Conservation (phyloP, 2,329 filamentous ascomycete genomes). For the Arthrobotrys megalospora region DNA sequence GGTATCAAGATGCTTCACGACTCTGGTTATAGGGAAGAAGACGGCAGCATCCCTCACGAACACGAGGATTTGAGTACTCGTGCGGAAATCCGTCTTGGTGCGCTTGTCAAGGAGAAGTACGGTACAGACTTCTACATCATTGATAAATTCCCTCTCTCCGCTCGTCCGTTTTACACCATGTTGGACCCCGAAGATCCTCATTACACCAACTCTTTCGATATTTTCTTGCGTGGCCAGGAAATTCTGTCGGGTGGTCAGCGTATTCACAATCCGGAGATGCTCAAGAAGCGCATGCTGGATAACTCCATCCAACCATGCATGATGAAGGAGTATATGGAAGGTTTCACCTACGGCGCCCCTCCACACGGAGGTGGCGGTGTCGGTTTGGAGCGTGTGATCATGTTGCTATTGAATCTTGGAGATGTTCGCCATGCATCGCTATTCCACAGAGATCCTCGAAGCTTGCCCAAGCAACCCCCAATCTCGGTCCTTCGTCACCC, state of each 20-base stretch:
- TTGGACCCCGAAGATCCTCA: conserved; percentile 80
- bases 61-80: conserved; percentile 84
- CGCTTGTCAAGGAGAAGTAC: conserved; percentile 87
- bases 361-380: conserved; percentile 93
- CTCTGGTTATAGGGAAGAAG: conserved; percentile 82
- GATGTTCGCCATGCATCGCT: conserved; percentile 91
- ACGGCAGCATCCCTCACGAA: conserved; percentile 79
- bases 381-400: conserved; percentile 88
- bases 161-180: conserved; percentile 93
- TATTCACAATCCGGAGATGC: conserved; percentile 83
- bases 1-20: conserved; percentile 85
- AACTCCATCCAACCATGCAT: conserved; percentile 82
- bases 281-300: conserved; percentile 83
- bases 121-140: conserved; percentile 93
- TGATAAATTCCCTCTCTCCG: conserved; percentile 89
- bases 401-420: conserved; percentile 86
- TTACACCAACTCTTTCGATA: conserved; percentile 93
- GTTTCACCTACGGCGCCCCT: conserved; percentile 88
- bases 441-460: conserved; percentile 90
- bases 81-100: conserved; percentile 87
- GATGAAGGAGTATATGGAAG: conserved; percentile 91
- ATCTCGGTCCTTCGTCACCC: conserved; percentile 82
- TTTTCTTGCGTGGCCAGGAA: conserved; percentile 93
- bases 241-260: conserved; percentile 93
- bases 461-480: conserved; percentile 79